Evolutionary conservation across 176 grass and related monocot genomes (phyloP), one percentile per base, ranked within the genome.

Genomic region (Avena atlantica): DNA sequence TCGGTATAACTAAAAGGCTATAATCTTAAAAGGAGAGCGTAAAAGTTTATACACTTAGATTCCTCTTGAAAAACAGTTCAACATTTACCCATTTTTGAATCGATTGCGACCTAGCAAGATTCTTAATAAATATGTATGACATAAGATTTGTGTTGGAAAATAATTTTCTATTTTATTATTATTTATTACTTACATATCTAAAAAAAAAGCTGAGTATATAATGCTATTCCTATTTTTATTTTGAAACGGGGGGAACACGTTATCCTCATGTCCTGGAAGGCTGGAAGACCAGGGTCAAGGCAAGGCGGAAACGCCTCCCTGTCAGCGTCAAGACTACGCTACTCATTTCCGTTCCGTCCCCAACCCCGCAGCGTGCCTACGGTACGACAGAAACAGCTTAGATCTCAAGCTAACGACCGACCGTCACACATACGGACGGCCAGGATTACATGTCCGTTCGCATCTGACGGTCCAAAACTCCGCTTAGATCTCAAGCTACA

Each of bases 401-500:
- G n/a, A 50, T 74, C 70, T 8, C 44, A 74, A 12, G 70, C 70
- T 50, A 74, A 49, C n/a, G n/a, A 49, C n/a, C 44, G 6, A 23
- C 37, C 6, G 70, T 49, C 23, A 74, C 70, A 50, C 44, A 15
- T 0, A 49, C 9, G 44, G 21, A 74, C 72, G 72, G 45, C 47
- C 7, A 2, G 2, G 72, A 75, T 75, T 0, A 75, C 72, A 25
- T 15, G 47, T 15, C 6, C 72, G 72, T 75, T 52, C 72, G 0
- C 21, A 75, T 75, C 72, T 7, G 0, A 75, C 72, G 72, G 47
- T 8, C 20, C 11, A 9, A 17, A 75, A 76, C 13, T 27, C 73
- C 4, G 73, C 73, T 76, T 76, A 76, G 73, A 53, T 31, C 24
- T 31, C 24, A 76, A 76, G 73, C 72, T 75, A 74, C 6, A 2